Conservation (phyloP, 2,329 filamentous ascomycete genomes). For the Camptophora hylomeconis region DNA sequence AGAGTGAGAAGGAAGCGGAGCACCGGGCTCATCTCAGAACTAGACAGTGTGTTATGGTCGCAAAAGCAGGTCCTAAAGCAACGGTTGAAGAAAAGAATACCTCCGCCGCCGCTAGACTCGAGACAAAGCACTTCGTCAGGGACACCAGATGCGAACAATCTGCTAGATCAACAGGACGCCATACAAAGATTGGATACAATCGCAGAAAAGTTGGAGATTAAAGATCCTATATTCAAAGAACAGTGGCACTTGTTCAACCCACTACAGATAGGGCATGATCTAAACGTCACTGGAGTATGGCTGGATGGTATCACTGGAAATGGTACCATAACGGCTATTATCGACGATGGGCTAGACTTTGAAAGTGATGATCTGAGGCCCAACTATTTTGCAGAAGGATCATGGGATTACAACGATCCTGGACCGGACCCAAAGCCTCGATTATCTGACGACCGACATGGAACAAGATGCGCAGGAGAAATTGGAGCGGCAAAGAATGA, state of each 20-base stretch:
- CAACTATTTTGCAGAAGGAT: constrained; percentile 88
- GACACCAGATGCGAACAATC: background rate
- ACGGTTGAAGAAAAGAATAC: constrained; percentile 46
- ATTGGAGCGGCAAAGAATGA: constrained; percentile 85
- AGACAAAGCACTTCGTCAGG: constrained; percentile 18
- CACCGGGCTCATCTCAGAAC: constrained; percentile 31
- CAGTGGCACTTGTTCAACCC: constrained; percentile 95
- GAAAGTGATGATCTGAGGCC: constrained; percentile 81
- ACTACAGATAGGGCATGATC: constrained; percentile 68
- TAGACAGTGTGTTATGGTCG: constrained; percentile 64
- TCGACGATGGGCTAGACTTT: constrained; percentile 95
- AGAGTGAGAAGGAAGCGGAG: constrained; percentile 21
- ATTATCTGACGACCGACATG: constrained; percentile 77
- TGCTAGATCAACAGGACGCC: constrained; percentile 21
- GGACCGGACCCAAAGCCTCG: constrained; percentile 64
- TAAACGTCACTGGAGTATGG: constrained; percentile 96
- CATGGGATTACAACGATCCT: constrained; percentile 91
- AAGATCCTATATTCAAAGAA: constrained; percentile 79
- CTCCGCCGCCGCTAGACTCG: constrained; percentile 20
- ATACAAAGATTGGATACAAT: constrained; percentile 47
- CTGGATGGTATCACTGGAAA: constrained; percentile 78
- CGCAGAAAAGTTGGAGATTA: constrained; percentile 56
- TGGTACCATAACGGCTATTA: constrained; percentile 80
- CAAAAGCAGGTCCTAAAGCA: constrained; percentile 61
- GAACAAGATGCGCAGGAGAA: constrained; percentile 89